Percentiles rank a stretch among this genome's conserved stretches.
Conservation (phyloP, 2,329 filamentous ascomycete genomes). For the Aspergillus sp. region DNA sequence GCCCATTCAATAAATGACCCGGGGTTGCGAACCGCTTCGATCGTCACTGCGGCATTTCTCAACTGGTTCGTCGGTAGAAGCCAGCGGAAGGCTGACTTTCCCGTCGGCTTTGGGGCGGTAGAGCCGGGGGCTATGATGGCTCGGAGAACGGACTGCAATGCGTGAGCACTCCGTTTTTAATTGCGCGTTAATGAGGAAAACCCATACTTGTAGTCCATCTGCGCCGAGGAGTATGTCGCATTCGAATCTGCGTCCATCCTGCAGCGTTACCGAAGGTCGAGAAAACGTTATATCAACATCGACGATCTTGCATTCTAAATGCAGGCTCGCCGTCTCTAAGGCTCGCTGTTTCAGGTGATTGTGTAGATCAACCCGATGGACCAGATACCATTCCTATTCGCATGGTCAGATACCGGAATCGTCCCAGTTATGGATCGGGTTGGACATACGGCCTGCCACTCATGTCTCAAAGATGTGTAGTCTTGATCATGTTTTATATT, state of each 20-base stretch:
- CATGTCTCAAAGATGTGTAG: slow-evolving; percentile 15
- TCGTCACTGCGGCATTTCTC: slow-evolving; percentile 9
- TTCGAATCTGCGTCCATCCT: slow-evolving; percentile 20
- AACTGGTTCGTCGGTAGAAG: slow-evolving; percentile 20
- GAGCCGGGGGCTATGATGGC: slow-evolving; percentile 15
- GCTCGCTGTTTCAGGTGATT: slow-evolving; percentile 36
- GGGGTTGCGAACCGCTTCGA: slow-evolving; percentile 11
- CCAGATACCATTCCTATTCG: slow-evolving; percentile 31
- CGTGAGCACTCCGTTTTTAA: background rate
- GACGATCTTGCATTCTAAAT: slow-evolving; percentile 23
- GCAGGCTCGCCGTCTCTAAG: slow-evolving; percentile 19
- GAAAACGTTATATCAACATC: slow-evolving; percentile 12
- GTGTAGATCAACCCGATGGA: slow-evolving; percentile 46
- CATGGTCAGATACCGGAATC: background rate
- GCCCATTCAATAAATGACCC: slow-evolving; percentile 46
- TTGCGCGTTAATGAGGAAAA: background rate
- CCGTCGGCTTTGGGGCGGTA: slow-evolving; percentile 18
- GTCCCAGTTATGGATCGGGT: background rate
- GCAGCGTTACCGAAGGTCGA: slow-evolving; percentile 18
- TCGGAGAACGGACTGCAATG: slow-evolving; percentile 23
- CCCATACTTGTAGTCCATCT: slow-evolving; percentile 26
- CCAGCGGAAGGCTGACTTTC: slow-evolving; percentile 29
- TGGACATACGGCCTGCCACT: slow-evolving; percentile 24
- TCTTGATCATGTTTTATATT: slow-evolving; percentile 18
- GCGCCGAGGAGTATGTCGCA: slow-evolving; percentile 26